These are phyloP conservation scores for Neospermospora avenae DNA, from an alignment of 2,329 filamentous ascomycete genomes.

Conservation along the genomic window DNA sequence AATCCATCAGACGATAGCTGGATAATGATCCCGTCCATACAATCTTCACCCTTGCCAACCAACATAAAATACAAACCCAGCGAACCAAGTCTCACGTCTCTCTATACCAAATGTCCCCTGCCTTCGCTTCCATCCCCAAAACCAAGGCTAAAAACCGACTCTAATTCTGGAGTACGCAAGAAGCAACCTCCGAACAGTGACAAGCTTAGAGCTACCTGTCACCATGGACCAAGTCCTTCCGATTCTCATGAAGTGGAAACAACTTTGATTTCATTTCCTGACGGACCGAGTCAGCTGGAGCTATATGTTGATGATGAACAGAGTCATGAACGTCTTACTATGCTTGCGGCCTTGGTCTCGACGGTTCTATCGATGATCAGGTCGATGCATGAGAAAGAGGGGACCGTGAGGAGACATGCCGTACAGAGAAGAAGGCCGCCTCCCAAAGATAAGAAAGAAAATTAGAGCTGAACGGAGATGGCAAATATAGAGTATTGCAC, in stretches of 20 bases:
- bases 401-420: background rate
- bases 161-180: slow-evolving; percentile 1
- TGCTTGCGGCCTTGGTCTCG: slow-evolving; percentile 2
- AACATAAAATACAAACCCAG: slow-evolving; percentile 10
- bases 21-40: slow-evolving; percentile 9
- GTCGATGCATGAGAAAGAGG: background rate
- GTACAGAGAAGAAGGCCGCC: background rate
- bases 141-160: background rate
- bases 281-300: slow-evolving; percentile 19
- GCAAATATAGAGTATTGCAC: background rate
- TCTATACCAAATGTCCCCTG: slow-evolving; percentile 19
- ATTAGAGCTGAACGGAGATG: background rate
- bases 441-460: background rate
- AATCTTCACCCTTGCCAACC: background rate
- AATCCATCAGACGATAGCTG: slow-evolving; percentile 5
- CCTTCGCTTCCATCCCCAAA: slow-evolving; percentile 16
- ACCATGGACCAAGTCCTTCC: slow-evolving; percentile 1
- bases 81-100: slow-evolving; percentile 12
- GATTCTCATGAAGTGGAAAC: slow-evolving; percentile 15
- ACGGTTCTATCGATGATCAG: background rate
- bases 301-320: slow-evolving; percentile 18
- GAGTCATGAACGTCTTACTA: slow-evolving; percentile 17
- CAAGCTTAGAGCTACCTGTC: slow-evolving; percentile 11
- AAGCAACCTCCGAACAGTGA: slow-evolving; percentile 6
- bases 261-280: slow-evolving; percentile 3